Base-by-base conservation (phyloP, 306 rosid species). In the Cyclanthera cordifolia region DNA sequence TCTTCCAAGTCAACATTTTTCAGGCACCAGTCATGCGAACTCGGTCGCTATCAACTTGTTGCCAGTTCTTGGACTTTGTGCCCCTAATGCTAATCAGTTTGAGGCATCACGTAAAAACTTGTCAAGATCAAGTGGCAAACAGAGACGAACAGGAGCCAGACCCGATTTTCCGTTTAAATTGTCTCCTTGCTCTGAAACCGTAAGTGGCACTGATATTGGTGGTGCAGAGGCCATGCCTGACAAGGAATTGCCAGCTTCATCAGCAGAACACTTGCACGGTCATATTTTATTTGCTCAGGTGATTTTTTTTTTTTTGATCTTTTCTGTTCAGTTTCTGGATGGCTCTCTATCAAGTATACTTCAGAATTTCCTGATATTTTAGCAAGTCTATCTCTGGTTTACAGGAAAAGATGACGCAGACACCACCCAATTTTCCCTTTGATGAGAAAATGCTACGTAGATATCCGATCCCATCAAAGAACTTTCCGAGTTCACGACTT, bases 141-240 rank as follows among this genome's bases (percentile, higher is more conserved):
- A 82, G 48, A 81, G 72, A 61, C 77, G 85, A 50, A 69, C 71
- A 30, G 96, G 81, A 69, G 56, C 81, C 84, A 85, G 91, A 54
- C 97, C 88, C 57, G 99, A 94, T 53, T 94, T 90, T 85, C 99
- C 99, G 23, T 94, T 94, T 81, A 88, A 84, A 70, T 85, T 94
- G 50, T 86, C 90, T 76, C 85, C 94, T 70, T 82, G 87, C 51
- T 77, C 85, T 49, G 74, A 50, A 24, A 87, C 79, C 53, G 72
- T 82, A 59, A 70, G 55, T 72, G 90, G 88, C 64, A 80, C 85
- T 65, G 90, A 82, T 55, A 66, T 79, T n/a, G 79, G 81, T 82
- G 75, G 76, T 73, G 78, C 73, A 75, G 95, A 86, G 57, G 61
- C 69, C 5, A 12, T 39, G 51, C 74, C 74, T 23, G 79, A 85